phyloP scores from a whole-genome alignment of 305 asterid species.

The Rubia tinctorum region DNA sequence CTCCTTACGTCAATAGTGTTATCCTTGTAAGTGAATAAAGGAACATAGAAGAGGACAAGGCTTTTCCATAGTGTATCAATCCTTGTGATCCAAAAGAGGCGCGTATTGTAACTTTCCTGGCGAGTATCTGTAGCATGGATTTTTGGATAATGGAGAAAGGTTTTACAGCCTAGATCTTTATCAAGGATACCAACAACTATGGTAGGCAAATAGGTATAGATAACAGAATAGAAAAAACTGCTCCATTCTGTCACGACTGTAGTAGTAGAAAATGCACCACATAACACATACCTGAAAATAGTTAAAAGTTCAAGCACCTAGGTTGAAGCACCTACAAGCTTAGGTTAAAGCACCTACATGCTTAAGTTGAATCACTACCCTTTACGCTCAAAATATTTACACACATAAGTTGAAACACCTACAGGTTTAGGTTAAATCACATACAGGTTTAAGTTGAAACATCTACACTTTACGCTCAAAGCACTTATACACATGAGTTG shows the following conservation, averaged over 20 bases:
- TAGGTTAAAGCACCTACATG: no score
- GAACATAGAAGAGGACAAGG: slow-evolving; percentile 86
- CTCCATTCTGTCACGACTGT: slow-evolving; percentile 98
- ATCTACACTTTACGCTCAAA: no score
- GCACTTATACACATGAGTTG: no score
- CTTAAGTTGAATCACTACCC: no score
- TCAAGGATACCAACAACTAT: slow-evolving; percentile 92
- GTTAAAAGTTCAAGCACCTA: no score
- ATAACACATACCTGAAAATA: slow-evolving; percentile 75
- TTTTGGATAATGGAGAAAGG: slow-evolving; percentile 82
- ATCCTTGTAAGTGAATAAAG: slow-evolving; percentile 61
- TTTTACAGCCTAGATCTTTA: slow-evolving; percentile 83
- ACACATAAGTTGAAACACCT: no score
- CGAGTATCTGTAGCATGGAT: slow-evolving; percentile 87
- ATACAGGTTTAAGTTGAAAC: no score
- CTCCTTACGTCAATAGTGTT: slow-evolving; percentile 95
- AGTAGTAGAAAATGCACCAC: slow-evolving; percentile 86
- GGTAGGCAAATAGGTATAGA: slow-evolving; percentile 94
- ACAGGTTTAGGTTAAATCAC: no score
- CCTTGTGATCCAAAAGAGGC: slow-evolving; percentile 95
- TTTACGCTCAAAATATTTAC: no score
- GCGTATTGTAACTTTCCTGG: slow-evolving; percentile 86
- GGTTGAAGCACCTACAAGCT: no score
- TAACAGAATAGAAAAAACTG: slow-evolving; percentile 84
- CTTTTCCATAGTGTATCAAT: slow-evolving; percentile 96